phyloP scores from a whole-genome alignment of 305 asterid genomes.

The Salvia sclarea region DNA sequence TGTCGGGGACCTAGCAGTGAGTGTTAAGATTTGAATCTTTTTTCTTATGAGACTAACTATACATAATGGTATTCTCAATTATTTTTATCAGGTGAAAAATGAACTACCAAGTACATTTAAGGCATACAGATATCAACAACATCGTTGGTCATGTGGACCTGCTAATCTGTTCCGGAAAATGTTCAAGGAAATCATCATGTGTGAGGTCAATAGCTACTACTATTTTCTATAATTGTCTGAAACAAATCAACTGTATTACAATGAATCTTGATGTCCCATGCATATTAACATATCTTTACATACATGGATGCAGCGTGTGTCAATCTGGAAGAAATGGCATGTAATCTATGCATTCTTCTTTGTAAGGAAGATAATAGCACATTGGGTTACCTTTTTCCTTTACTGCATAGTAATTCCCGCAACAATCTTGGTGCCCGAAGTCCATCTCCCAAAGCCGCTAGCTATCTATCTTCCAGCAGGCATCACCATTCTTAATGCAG shows the following conservation, averaged over 20 bases:
- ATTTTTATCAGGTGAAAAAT: constrained; percentile 65
- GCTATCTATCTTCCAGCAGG: constrained; percentile 79
- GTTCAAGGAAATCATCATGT: constrained; percentile 63
- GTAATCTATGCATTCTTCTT: constrained; percentile 53
- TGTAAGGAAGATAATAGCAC: constrained; percentile 75
- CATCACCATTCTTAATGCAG: constrained; percentile 64
- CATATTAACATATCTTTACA: constrained; percentile 32
- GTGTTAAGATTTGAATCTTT: constrained; percentile 32
- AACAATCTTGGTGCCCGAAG: constrained; percentile 68
- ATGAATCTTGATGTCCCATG: constrained; percentile 10
- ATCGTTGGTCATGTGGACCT: constrained; percentile 93
- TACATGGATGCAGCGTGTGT: constrained; percentile 66
- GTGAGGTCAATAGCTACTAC: constrained; percentile 51
- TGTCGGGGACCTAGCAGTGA: constrained; percentile 68
- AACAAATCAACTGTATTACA: background rate
- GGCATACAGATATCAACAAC: constrained; percentile 89
- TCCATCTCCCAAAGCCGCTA: constrained; percentile 50
- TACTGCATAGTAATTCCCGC: constrained; percentile 75
- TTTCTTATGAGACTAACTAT: background rate
- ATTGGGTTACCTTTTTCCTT: constrained; percentile 68
- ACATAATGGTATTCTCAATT: constrained; percentile 1
- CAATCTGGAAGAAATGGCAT: constrained; percentile 62
- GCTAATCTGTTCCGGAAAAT: constrained; percentile 86
- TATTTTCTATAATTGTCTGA: constrained; percentile 5
- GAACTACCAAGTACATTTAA: constrained; percentile 89